Conservation (phyloP, 352 stramenopile species). For the Thalassiosira mediterranea region DNA sequence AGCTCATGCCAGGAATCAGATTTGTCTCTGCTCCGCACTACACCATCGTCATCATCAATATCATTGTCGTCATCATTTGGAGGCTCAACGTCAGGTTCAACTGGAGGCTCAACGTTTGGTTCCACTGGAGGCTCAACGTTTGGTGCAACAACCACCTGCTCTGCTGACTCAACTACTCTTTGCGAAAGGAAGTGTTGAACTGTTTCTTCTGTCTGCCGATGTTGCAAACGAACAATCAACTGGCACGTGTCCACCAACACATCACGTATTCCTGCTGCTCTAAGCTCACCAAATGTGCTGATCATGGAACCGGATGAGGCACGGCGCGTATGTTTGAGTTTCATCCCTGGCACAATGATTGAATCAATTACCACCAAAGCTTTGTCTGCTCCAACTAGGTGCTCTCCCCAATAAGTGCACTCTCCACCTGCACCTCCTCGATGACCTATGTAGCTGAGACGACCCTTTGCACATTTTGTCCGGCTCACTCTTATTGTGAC, state of each 20-base stretch:
- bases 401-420: background rate
- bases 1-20: constrained; percentile 23
- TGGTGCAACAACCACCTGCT: background rate
- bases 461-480: background rate
- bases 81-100: background rate
- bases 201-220: too few species aligned
- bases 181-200: too few species aligned
- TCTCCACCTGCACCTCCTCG: background rate
- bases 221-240: too few species aligned
- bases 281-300: background rate
- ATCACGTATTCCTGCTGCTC: too few species aligned
- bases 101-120: background rate
- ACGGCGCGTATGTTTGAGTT: background rate
- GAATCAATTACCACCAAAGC: constrained; percentile 5
- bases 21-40: constrained; percentile 11
- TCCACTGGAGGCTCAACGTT: background rate
- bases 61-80: background rate
- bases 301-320: background rate
- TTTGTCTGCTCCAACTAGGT: constrained; percentile 4
- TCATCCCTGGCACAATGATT: background rate
- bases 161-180: background rate
- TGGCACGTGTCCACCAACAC: too few species aligned
- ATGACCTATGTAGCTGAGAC: background rate
- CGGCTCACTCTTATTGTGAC: constrained; percentile 11
- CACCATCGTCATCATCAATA: background rate